These are phyloP conservation scores for Apophysomyces ossiformis DNA, from an alignment of 371 early-diverging fungal genomes.

Conservation along the genomic window DNA sequence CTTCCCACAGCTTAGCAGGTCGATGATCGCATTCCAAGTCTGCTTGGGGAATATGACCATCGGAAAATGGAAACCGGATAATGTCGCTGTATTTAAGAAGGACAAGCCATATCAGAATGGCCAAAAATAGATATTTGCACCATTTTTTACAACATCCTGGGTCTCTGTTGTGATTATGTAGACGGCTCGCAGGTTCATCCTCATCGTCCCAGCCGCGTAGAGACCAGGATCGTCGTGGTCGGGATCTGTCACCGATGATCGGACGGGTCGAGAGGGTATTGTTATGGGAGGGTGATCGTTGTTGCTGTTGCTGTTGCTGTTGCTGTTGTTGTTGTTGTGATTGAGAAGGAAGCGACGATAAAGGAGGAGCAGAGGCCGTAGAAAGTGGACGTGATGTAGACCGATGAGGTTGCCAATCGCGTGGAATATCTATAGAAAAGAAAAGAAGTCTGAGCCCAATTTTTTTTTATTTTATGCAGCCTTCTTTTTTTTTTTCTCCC, in stretches of 20 bases:
- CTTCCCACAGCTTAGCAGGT: constrained; percentile 18
- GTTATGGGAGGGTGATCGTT: background rate
- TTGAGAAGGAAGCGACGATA: background rate
- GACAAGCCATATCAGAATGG: constrained; percentile 23
- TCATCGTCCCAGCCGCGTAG: background rate
- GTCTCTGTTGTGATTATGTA: background rate
- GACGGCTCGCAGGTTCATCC: background rate
- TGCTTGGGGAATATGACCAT: background rate
- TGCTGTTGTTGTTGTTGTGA: background rate
- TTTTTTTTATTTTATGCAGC: background rate
- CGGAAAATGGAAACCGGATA: background rate
- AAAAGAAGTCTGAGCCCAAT: background rate
- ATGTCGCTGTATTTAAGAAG: constrained; percentile 25
- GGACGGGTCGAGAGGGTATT: background rate
- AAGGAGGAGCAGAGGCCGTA: background rate
- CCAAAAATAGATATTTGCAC: constrained; percentile 28
- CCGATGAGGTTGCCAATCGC: constrained; percentile 1
- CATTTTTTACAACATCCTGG: constrained; percentile 25
- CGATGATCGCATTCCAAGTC: constrained; percentile 13
- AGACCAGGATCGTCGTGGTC: background rate
- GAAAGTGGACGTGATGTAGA: background rate
- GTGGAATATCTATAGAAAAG: background rate
- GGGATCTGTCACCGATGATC: background rate
- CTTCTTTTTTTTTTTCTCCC: background rate
- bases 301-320: background rate